Evolutionary conservation across 2,329 filamentous ascomycete genomes (phyloP), one percentile per base, ranked within the genome.

Genomic region (Magnaporthales sp.): DNA sequence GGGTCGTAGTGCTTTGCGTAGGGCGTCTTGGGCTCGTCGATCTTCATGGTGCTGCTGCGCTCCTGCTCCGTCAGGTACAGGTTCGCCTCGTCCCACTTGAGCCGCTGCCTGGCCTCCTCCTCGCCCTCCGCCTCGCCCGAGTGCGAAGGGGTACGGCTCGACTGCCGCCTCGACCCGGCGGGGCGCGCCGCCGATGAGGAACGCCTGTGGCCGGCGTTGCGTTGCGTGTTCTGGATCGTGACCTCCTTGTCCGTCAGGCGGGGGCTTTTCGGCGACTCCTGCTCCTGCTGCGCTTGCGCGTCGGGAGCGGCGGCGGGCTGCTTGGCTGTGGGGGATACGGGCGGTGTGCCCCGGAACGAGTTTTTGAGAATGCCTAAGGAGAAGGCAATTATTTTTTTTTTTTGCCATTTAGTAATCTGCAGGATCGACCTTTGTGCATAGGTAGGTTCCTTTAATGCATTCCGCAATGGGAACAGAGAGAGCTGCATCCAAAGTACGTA

Each of bases 71-170:
- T 95, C 66, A 99, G 85, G 79, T 97, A 99, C 32, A 99, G 85
- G 75, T 99, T 99, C 62, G 92, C 95, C 81, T 99, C 95, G 77
- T 99, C 95, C 95, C 95, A 99, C 80, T 97, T 97, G 71, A 99
- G 84, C 69, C 93, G 89, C 69, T 91, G 90, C 63, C 87, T 84
- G 64, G 87, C 81, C 62, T 80, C 77, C 26, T 63, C 67, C 38
- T 81, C 80, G 10, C 13, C 56, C 3, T 60, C 56, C 68, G 80
- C 76, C 66, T 75, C 77, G 68, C 73, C 76, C 65, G 80, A 78
- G 68, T 82, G 78, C 67, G 81, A 80, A 63, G 79, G 76, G 68
- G 80, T 78, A 68, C 79, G 79, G 68, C 78, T 78, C 0, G 91
- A 93, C 70, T 89, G 89, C 64, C 92, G 89, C 66, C 92, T 90